These are phyloP conservation scores for Phaffomyces opuntiae DNA, from an alignment of 805 yeast species.

Conservation along the genomic window DNA sequence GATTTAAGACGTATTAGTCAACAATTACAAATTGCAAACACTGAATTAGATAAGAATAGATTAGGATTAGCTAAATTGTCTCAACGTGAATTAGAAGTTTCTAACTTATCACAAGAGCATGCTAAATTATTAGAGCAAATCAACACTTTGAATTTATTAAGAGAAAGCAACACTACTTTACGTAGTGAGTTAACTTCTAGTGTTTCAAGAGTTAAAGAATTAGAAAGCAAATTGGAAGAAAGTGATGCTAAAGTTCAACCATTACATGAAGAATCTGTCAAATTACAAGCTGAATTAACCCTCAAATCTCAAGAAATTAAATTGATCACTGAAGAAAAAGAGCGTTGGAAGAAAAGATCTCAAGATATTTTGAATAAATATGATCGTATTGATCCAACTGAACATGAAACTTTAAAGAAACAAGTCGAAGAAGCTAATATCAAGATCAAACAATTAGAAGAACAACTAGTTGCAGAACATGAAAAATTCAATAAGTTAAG, in stretches of 20 bases:
- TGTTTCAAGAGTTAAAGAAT: constrained; percentile 25
- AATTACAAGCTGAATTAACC: constrained; percentile 34
- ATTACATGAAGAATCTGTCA: constrained; percentile 32
- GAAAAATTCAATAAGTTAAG: constrained; percentile 16
- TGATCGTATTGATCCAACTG: constrained; percentile 42
- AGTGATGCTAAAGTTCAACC: constrained; percentile 35
- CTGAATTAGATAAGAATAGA: constrained; percentile 47
- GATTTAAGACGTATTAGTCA: constrained; percentile 50
- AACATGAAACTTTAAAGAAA: constrained; percentile 30
- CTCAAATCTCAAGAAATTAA: constrained; percentile 44
- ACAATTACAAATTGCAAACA: constrained; percentile 36
- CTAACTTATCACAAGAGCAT: constrained; percentile 30
- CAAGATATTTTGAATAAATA: constrained; percentile 39
- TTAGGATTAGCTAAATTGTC: constrained; percentile 36
- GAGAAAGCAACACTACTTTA: constrained; percentile 63
- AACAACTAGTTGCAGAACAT: constrained; percentile 14
- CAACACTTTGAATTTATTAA: constrained; percentile 52
- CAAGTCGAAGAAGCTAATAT: constrained; percentile 21
- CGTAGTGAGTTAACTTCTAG: constrained; percentile 41
- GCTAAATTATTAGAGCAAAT: constrained; percentile 43
- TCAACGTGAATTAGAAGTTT: constrained; percentile 25
- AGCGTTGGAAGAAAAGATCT: constrained; percentile 50
- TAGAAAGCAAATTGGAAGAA: constrained; percentile 34
- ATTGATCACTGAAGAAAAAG: constrained; percentile 44
- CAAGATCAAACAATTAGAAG: constrained; percentile 20